These are phyloP conservation scores for Eucalyptus albens DNA, from an alignment of 345 rosid species.

Conservation along the genomic window DNA sequence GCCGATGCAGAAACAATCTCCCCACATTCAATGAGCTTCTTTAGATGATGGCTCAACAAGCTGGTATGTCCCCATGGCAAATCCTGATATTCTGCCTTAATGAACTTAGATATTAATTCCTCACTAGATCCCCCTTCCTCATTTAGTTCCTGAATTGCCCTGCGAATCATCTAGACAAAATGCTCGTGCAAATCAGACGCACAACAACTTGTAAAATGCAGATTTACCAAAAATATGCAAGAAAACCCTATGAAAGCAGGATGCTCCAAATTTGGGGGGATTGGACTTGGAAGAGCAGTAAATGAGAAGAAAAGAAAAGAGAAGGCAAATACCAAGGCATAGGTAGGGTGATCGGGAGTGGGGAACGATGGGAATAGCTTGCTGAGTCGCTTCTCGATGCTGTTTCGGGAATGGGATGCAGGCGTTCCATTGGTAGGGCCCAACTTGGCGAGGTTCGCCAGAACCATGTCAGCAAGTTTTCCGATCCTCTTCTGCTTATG, in stretches of 20 bases:
- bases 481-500: background rate
- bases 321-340: background rate
- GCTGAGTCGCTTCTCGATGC: background rate
- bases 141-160: conserved; percentile 15
- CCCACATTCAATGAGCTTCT: conserved; percentile 8
- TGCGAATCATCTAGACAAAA: conserved; percentile 16
- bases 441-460: background rate
- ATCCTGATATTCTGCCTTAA: conserved; percentile 1
- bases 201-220: background rate
- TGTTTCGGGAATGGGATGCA: background rate
- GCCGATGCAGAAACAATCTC: conserved; percentile 14
- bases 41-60: conserved; percentile 17
- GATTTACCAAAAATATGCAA: background rate
- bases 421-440: background rate
- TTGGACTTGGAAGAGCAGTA: background rate
- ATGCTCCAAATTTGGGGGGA: background rate
- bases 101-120: conserved; percentile 11
- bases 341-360: conserved; percentile 7
- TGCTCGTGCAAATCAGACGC: background rate
- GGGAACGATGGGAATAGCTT: background rate
- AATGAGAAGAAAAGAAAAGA: background rate
- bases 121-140: conserved; percentile 17
- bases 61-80: conserved; percentile 25
- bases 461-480: background rate
- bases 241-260: background rate